Evolutionary conservation across 2,329 filamentous ascomycete genomes (phyloP), one percentile per base, ranked within the genome.

Genomic region (Shiraia sp.): DNA sequence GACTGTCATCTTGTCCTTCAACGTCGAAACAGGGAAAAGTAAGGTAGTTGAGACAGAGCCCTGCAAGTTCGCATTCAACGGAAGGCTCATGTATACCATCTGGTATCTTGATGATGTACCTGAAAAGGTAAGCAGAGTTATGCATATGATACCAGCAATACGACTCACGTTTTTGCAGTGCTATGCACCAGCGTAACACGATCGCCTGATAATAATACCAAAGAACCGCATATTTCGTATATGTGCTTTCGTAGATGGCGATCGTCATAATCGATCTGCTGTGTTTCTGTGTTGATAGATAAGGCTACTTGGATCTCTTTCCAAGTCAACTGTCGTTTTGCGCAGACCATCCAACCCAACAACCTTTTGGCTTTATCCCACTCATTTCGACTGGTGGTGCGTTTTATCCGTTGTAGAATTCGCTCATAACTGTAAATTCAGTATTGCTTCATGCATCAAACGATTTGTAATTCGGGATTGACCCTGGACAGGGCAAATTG

Each of bases 341-440:
- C 54, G 28, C 58, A 63, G 3, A 62, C 45, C 43, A 65, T 52
- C 58, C 57, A 65, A 2, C 55, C 55, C 6, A 65, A 38, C 6
- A 63, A 40, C 27, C 49, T 56, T 8, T 47, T 55, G 0, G 53
- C 49, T 8, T 40, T 47, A 1, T 34, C 29, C 55, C 58, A 57
- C 16, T 57, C 52, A 16, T 25, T 23, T 0, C 3, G 2, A 3
- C 13, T 10, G 2, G 55, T 47, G 0, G 33, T 45, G 8, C 17
- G 10, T 29, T 57, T 55, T 23, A 63, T 60, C 2, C 55, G 49
- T 10, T n/a, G 35, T 4, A 63, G 14, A 10, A 64, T 61, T n/a
- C 56, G 44, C 16, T 55, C 46, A 22, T 64, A 64, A 1, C 58
- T 63, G 13, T 2, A 9, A 26, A n/a, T n/a, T 9, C 3, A 16